Evolutionary conservation across 441 rosid species (phyloP), one percentile per base, ranked within the genome.

Genomic region (Kokia cookei): DNA sequence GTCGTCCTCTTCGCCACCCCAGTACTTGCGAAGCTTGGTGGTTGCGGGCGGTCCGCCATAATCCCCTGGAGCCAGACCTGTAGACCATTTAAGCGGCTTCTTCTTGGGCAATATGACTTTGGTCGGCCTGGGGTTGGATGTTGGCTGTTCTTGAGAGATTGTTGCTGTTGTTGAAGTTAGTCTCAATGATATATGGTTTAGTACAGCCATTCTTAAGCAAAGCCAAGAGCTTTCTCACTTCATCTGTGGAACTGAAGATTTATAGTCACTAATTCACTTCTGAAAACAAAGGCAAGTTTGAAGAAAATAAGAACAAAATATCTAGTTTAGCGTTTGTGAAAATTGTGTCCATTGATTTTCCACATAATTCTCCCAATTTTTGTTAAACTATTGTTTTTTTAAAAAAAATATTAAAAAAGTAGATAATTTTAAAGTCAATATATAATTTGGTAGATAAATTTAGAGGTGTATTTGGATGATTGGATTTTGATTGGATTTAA

Each of bases 1-100:
- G 81, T 92, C 98, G 45, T 87, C 91, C 14, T 79, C 82, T 72
- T 92, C 90, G 40, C 96, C 93, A 35, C 93, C 95, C 98, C 94
- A 89, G 79, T 86, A 91, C 85, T 90, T 92, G 9, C 94, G 87
- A 13, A 84, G 93, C 87, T 87, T 86, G 0, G 94, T 69, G 60
- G 91, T 81, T 40, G 92, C 80, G 37, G 97, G 94, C 40, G 97
- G 96, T 70, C 97, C 96, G 19, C 94, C 98, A 73, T 90, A 93
- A 3, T 91, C 98, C 11, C 96, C 98, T 0, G 97, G 94, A 66
- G 96, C 92, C 22, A 85, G 82, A 37, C 94, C 96, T 65, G 96
- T 89, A 74, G 98, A 87, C 98, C 94, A 92, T 84, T 89, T 94
- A 83, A 81, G 54, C 0, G 96, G 86, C 84, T 90, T 94, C 85